A percentile compares a stretch with the other conserved stretches of the same genome.
phyloP scores from a whole-genome alignment of 1,284 basidiomycete species.

The Cryptococcus sp. region DNA sequence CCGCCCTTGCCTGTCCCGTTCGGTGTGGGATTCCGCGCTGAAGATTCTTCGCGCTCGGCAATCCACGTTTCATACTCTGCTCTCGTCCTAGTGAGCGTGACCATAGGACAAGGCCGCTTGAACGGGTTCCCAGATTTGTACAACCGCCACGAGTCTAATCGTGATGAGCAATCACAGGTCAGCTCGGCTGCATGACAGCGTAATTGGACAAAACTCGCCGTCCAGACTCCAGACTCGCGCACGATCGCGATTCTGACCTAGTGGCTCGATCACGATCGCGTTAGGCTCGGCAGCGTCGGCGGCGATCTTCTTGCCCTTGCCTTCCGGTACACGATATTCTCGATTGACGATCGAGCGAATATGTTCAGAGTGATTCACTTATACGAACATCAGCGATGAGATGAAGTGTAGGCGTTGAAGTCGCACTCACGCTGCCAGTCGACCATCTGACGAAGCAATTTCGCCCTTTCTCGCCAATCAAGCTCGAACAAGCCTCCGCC shows the following conservation, averaged over 20 bases:
- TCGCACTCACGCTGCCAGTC: slow-evolving; percentile 50
- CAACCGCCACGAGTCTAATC: slow-evolving; percentile 41
- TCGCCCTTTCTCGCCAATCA: slow-evolving; percentile 43
- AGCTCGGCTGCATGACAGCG: not conserved
- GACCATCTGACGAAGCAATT: slow-evolving; percentile 48
- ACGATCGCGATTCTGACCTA: slow-evolving; percentile 46
- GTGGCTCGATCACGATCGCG: slow-evolving; percentile 32
- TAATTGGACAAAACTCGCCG: slow-evolving; percentile 28
- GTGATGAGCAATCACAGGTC: not conserved
- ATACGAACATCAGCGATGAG: not conserved
- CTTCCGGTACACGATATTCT: slow-evolving; percentile 30
- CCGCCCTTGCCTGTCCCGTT: slow-evolving; percentile 20
- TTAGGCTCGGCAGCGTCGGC: slow-evolving; percentile 11
- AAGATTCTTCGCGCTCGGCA: slow-evolving; percentile 24
- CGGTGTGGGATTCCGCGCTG: slow-evolving; percentile 11
- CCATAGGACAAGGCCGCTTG: slow-evolving; percentile 50
- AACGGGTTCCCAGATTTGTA: slow-evolving; percentile 52
- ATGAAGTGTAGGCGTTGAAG: not conserved
- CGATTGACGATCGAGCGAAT: slow-evolving; percentile 42
- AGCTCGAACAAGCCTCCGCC: slow-evolving; percentile 47
- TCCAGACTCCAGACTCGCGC: slow-evolving; percentile 51
- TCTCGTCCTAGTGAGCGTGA: slow-evolving; percentile 30
- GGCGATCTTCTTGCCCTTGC: slow-evolving; percentile 20
- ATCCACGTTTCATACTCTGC: slow-evolving; percentile 33
- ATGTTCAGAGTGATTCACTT: slow-evolving; percentile 43